These are phyloP conservation scores for Zygoascus ofunaensis DNA, from an alignment of 805 yeast genomes.

Conservation along the genomic window DNA sequence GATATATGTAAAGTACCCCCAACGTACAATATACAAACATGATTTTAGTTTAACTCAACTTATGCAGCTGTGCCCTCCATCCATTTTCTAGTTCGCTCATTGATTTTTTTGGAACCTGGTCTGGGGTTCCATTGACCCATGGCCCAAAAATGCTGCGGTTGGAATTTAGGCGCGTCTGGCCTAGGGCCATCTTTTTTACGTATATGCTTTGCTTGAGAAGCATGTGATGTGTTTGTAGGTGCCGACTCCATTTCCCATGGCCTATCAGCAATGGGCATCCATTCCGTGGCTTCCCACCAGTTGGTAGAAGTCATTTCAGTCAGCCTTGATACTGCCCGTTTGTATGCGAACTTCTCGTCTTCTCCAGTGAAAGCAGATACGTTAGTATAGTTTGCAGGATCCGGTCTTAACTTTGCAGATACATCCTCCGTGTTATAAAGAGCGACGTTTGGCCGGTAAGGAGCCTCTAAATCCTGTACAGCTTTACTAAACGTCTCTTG, in stretches of 20 bases:
- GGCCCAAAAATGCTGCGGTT: constrained; percentile 54
- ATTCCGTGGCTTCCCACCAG: constrained; percentile 43
- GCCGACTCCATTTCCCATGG: constrained; percentile 43
- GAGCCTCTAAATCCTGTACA: constrained; percentile 47
- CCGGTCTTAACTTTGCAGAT: constrained; percentile 15
- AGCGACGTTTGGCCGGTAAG: constrained; percentile 61
- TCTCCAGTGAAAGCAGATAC: constrained; percentile 60
- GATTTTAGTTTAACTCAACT: too few species aligned
- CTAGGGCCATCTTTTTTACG: constrained; percentile 1
- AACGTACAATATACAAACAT: too few species aligned
- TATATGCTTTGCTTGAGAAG: not conserved
- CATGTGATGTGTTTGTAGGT: not conserved
- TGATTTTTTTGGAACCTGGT: constrained; percentile 37
- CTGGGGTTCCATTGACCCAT: constrained; percentile 50
- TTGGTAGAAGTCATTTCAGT: constrained; percentile 46
- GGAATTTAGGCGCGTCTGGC: constrained; percentile 33
- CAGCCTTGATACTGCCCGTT: constrained; percentile 59
- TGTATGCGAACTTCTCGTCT: constrained; percentile 66
- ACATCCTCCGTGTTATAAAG: constrained; percentile 34
- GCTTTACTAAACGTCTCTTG: constrained; percentile 66
- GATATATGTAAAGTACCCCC: too few species aligned
- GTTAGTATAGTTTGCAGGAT: constrained; percentile 36
- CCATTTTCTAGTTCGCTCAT: constrained; percentile 50
- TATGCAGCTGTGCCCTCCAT: constrained; percentile 31
- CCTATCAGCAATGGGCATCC: constrained; percentile 53